phyloP scores from a whole-genome alignment of 768 basidiomycete genomes.

The Exidia glandulosa region DNA sequence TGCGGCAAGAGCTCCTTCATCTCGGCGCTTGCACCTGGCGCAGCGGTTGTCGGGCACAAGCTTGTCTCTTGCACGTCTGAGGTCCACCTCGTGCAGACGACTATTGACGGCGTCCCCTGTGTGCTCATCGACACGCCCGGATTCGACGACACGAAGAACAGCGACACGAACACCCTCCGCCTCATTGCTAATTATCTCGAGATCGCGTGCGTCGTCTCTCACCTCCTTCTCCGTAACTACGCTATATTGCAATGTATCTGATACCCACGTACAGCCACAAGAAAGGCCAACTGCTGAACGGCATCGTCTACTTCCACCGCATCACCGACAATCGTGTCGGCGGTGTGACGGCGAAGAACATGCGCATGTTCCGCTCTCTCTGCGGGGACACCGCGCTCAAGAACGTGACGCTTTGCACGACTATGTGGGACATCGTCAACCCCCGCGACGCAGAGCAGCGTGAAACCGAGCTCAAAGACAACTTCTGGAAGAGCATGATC shows the following conservation, averaged over 20 bases:
- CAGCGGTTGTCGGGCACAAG: slow-evolving; percentile 27
- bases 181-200: background rate
- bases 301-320: slow-evolving; percentile 1
- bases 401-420: background rate
- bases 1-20: background rate
- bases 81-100: slow-evolving; percentile 32
- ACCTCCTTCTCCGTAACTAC: too few species aligned
- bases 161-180: background rate
- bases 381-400: background rate
- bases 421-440: background rate
- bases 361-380: background rate
- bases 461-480: background rate
- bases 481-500: background rate
- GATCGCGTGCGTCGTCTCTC: background rate
- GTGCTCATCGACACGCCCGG: slow-evolving; percentile 1
- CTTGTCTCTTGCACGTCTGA: slow-evolving; percentile 41
- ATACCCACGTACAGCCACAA: slow-evolving; percentile 2
- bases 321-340: slow-evolving; percentile 1
- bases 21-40: background rate
- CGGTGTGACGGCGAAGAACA: background rate
- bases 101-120: slow-evolving; percentile 12
- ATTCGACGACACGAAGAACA: background rate
- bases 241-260: too few species aligned
- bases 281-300: background rate
- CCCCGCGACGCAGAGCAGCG: background rate